These are phyloP conservation scores for Leccinum longicurvipes DNA, from an alignment of 768 basidiomycete genomes.

Conservation along the genomic window DNA sequence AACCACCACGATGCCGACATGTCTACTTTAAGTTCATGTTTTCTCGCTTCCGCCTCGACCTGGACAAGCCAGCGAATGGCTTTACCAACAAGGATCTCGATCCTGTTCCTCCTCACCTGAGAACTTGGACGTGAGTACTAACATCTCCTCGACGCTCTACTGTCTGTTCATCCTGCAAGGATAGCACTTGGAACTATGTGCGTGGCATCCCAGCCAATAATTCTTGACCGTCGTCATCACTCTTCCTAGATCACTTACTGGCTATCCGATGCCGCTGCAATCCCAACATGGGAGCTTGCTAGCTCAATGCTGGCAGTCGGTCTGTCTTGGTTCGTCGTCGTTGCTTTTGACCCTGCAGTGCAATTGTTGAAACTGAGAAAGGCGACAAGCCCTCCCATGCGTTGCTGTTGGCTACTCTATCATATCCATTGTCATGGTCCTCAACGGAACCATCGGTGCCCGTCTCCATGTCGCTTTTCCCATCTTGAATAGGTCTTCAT, in stretches of 20 bases:
- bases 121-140: constrained; percentile 55
- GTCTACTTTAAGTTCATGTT: no score
- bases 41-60: background rate
- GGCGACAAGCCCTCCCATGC: constrained; percentile 64
- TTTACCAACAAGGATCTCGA: constrained; percentile 81
- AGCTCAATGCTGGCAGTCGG: constrained; percentile 76
- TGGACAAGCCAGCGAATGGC: constrained; percentile 40
- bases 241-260: constrained; percentile 21
- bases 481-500: constrained; percentile 79
- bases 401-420: constrained; percentile 72
- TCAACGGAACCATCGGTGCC: constrained; percentile 81
- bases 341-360: background rate
- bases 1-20: background rate
- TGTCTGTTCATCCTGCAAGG: background rate
- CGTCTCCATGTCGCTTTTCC: constrained; percentile 71
- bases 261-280: constrained; percentile 26
- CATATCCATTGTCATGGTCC: constrained; percentile 70
- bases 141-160: background rate
- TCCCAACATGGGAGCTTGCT: constrained; percentile 40
- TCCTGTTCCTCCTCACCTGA: constrained; percentile 55
- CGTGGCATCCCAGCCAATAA: constrained; percentile 47
- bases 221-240: constrained; percentile 8
- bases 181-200: constrained; percentile 58
- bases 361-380: constrained; percentile 19
- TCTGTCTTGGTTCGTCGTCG: constrained; percentile 54